Evolutionary conservation across 108 stramenopile species (phyloP), one percentile per base, ranked within the genome.

Genomic region (Tribonema minus): DNA sequence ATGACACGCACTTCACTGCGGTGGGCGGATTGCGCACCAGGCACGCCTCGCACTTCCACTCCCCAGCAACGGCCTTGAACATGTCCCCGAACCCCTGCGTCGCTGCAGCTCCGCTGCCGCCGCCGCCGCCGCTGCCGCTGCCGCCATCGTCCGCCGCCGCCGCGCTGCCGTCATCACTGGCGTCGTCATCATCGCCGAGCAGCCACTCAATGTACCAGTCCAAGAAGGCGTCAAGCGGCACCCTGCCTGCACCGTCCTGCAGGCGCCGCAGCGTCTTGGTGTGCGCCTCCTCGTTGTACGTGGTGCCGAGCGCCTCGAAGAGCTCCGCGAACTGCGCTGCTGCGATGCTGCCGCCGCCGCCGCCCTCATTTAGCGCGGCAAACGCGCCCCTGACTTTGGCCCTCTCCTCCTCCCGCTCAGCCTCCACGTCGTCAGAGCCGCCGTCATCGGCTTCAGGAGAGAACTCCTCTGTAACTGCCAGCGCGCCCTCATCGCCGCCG

Each of bases 171-270:
- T 63, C 23, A 2, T 72, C 71, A 3, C 81, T 86, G 15, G 79
- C 82, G 37, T 86, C 90, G 33, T 92, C 88, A n/a, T 88, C 93
- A 68, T 86, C 90, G 35, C 90, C 90, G 83, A 92, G 92, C 67
- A 95, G 70, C 92, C 92, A 95, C 23, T 88, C 88, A 23, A 90
- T 74, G 73, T 93, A 95, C 93, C 93, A 95, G 23, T 62, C 70
- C 30, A 92, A 59, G 75, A 95, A 95, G 1, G 80, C 88, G 37
- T 84, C 84, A n/a, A n/a, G n/a, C n/a, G n/a, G n/a, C n/a, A n/a
- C n/a, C n/a, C n/a, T n/a, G n/a, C n/a, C n/a, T n/a, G n/a, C n/a
- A n/a, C n/a, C n/a, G 28, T 72, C 68, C 2, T 61, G 70, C 12
- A 92, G 86, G 54, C 39, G 64, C 37, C 82, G 64, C 60, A 92